A percentile compares a stretch with the other conserved stretches of the same genome.
Evolutionary conservation across 1,284 basidiomycete species (phyloP).

Genomic region (Fomitopsis schrenkii): DNA sequence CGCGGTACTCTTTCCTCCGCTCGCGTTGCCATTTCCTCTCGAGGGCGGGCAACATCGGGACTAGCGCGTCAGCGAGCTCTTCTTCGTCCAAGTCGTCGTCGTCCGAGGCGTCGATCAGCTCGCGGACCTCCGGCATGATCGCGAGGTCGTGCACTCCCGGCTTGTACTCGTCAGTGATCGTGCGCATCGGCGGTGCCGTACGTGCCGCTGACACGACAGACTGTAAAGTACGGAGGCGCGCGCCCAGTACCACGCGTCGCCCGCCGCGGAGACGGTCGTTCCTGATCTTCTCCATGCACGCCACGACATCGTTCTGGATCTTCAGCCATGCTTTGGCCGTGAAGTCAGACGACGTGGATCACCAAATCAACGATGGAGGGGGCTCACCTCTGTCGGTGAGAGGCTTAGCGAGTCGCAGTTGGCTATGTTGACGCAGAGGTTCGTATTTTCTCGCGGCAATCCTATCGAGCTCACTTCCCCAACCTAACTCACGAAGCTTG

Average conservation of each 20-base stretch:
- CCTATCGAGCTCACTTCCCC: not conserved
- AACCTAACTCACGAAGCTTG: not conserved
- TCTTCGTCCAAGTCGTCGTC: not conserved
- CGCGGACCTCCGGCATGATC: constrained; percentile 1
- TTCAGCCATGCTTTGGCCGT: not conserved
- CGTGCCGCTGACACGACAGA: not conserved
- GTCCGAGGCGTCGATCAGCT: not conserved
- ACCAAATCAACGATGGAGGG: not conserved
- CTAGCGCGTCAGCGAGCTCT: not conserved
- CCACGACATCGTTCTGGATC: not conserved
- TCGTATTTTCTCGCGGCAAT: not conserved
- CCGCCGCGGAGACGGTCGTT: not conserved
- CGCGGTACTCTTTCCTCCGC: too few relatives aligned
- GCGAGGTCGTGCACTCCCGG: constrained; percentile 1
- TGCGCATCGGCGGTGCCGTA: not conserved
- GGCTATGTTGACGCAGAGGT: not conserved
- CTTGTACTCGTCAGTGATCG: not conserved
- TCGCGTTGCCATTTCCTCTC: not conserved
- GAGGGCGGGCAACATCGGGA: not conserved
- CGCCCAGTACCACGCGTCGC: not conserved
- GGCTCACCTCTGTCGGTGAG: not conserved
- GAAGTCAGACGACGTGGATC: not conserved
- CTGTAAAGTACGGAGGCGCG: not conserved
- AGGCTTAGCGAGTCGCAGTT: not conserved
- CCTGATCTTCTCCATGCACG: not conserved